Evolutionary conservation across 2,329 filamentous ascomycete genomes (phyloP), one percentile per base, ranked within the genome.

Genomic region (Pseudopyrenochaeta lycopersici): DNA sequence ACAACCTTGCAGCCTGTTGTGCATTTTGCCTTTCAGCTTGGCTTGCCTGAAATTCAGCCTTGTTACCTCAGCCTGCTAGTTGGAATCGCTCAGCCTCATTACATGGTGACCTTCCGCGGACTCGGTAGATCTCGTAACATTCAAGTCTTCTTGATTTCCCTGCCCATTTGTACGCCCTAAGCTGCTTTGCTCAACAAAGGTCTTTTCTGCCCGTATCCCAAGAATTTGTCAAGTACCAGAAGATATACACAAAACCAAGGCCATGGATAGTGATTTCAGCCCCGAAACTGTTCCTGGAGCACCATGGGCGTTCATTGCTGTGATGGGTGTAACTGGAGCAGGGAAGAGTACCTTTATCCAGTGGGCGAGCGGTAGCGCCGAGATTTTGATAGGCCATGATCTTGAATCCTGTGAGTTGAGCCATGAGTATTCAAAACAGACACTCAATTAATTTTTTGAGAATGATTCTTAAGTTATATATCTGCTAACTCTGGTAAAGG

Each of bases 281-380:
- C 20, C 39, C n/a, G 21, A 27, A 9, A 41, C 39, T 29, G 39
- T 41, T 18, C 21, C 21, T 41, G 39, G 23, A 6, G 39, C 39
- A n/a, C 39, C 39, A 41, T 41, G 39, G 39, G 39, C 39, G 15
- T 41, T 27, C n/a, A 73, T 76, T 32, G 74, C 73, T 3, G 69
- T 78, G 1, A 73, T 78, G 65, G 77, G 77, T 1, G 61, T 75
- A 15, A 78, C 77, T 0, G 77, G 77, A 1, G 53, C 68, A 0
- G 77, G 77, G 2, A 78, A 78, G 47, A 72, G 64, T 17, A 67
- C 69, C 0, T 74, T 78, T 49, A 77, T 78, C 39, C 18, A 46
- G 15, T 32, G 7, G 35, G 44, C 15, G 54, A 55, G n/a, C 43
- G 46, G 39, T 33, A 49, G 21, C 39, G 49, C 71, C 21, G 56